A percentile compares a stretch with the other conserved stretches of the same genome.
phyloP scores from a whole-genome alignment of 805 yeast genomes.

The Brettanomyces nanus region DNA sequence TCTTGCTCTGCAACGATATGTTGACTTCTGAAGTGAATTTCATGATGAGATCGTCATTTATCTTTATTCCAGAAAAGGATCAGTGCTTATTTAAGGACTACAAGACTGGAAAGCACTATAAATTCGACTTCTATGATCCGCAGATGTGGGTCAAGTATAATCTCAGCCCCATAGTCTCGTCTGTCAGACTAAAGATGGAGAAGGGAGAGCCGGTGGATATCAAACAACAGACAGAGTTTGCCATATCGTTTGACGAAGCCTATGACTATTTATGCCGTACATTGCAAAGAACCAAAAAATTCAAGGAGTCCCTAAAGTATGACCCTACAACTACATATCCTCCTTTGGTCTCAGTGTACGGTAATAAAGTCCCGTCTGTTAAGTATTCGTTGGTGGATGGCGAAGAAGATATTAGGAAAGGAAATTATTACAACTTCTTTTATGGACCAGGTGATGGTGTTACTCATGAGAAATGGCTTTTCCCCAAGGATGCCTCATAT shows the following conservation, averaged over 20 bases:
- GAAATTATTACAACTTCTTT: slow-evolving; percentile 66
- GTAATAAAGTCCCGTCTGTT: slow-evolving; percentile 77
- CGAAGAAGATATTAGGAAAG: slow-evolving; percentile 53
- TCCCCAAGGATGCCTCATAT: slow-evolving; percentile 56
- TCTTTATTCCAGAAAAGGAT: slow-evolving; percentile 72
- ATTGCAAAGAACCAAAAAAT: slow-evolving; percentile 50
- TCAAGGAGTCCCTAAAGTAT: slow-evolving; percentile 46
- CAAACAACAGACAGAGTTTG: slow-evolving; percentile 23
- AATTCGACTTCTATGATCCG: slow-evolving; percentile 72
- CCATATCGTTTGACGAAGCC: slow-evolving; percentile 46
- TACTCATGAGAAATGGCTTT: slow-evolving; percentile 69
- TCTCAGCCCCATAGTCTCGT: slow-evolving; percentile 63
- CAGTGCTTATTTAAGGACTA: slow-evolving; percentile 68
- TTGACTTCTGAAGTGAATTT: slow-evolving; percentile 77
- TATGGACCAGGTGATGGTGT: slow-evolving; percentile 96
- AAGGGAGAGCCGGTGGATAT: slow-evolving; percentile 10
- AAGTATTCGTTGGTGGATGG: slow-evolving; percentile 67
- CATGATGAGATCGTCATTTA: slow-evolving; percentile 78
- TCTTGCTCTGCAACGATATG: slow-evolving; percentile 63
- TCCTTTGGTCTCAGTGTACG: slow-evolving; percentile 76
- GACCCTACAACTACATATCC: slow-evolving; percentile 52
- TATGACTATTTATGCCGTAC: slow-evolving; percentile 57
- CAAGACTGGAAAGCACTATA: slow-evolving; percentile 47
- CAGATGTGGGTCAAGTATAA: slow-evolving; percentile 72
- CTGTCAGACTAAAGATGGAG: slow-evolving; percentile 24